These are phyloP conservation scores for Tetracentron sinense DNA, from an alignment of 164 flowering plant species.

Conservation along the genomic window DNA sequence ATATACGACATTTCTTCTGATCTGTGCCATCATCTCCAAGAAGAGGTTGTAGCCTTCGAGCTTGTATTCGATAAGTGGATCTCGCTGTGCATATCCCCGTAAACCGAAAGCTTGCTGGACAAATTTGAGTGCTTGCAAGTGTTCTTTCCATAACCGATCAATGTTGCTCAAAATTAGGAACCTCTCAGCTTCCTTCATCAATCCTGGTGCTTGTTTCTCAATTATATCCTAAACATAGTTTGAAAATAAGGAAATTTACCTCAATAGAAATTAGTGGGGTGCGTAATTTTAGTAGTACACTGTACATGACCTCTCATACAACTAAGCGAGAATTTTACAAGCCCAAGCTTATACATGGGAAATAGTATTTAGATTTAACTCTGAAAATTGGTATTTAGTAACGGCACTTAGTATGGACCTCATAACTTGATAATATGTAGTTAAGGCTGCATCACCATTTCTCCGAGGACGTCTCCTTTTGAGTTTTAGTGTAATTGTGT, in stretches of 20 bases:
- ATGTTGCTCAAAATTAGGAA: slow-evolving; percentile 87
- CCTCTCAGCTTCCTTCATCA: slow-evolving; percentile 97
- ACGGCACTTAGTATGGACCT: too few species aligned
- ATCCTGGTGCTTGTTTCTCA: slow-evolving; percentile 83
- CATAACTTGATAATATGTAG: too few species aligned
- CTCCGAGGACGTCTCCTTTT: too few species aligned
- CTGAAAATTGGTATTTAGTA: too few species aligned
- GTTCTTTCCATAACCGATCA: slow-evolving; percentile 97
- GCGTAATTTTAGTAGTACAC: background rate
- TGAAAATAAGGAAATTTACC: background rate
- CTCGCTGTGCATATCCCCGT: slow-evolving; percentile 97
- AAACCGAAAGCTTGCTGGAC: slow-evolving; percentile 99
- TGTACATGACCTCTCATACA: too few species aligned
- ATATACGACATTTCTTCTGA: slow-evolving; percentile 94
- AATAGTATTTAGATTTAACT: too few species aligned
- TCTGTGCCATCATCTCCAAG: slow-evolving; percentile 97
- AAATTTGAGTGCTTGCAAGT: slow-evolving; percentile 91
- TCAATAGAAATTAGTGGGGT: background rate
- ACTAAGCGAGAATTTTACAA: too few species aligned
- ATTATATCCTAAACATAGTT: slow-evolving; percentile 56
- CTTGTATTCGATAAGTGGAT: slow-evolving; percentile 96
- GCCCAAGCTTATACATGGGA: too few species aligned
- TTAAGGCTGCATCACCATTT: too few species aligned
- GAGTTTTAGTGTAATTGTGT: too few species aligned
- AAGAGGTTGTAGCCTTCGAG: slow-evolving; percentile 97